Conservation (phyloP, 352 stramenopile genomes). For the Globisporangium perplexum region DNA sequence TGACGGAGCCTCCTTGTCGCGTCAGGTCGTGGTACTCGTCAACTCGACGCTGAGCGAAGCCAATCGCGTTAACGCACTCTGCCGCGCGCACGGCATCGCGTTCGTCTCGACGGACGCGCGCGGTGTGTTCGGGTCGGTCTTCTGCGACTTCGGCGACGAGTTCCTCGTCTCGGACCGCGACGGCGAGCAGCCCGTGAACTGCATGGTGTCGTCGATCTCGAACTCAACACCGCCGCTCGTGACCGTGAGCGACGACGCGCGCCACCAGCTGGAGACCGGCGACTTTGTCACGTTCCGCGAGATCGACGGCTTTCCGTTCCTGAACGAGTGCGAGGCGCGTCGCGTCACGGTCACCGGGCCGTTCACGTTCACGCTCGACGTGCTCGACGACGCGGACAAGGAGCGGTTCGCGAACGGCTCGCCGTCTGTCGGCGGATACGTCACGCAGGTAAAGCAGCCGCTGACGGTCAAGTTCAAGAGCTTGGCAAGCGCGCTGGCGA, state of each 20-base stretch:
- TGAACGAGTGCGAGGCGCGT: slow-evolving; percentile 71
- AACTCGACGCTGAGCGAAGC: slow-evolving; percentile 71
- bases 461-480: slow-evolving; percentile 91
- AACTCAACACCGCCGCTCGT: slow-evolving; percentile 81
- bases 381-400: slow-evolving; percentile 65
- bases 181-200: slow-evolving; percentile 90
- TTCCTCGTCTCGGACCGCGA: slow-evolving; percentile 94
- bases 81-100: slow-evolving; percentile 74
- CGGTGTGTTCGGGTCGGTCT: slow-evolving; percentile 94
- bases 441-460: slow-evolving; percentile 96
- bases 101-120: slow-evolving; percentile 92
- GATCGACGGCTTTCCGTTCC: slow-evolving; percentile 88
- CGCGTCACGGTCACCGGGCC: slow-evolving; percentile 85
- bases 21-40: slow-evolving; percentile 81
- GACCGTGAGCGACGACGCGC: slow-evolving; percentile 97
- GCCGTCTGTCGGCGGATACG: slow-evolving; percentile 77
- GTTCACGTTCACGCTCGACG: slow-evolving; percentile 96
- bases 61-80: slow-evolving; percentile 77
- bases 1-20: too few species aligned
- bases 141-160: slow-evolving; percentile 97
- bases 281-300: slow-evolving; percentile 96
- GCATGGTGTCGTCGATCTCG: slow-evolving; percentile 93
- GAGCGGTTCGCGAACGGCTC: slow-evolving; percentile 51
- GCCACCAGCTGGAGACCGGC: slow-evolving; percentile 95
- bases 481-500: slow-evolving; percentile 75